Base-by-base conservation (phyloP, 768 basidiomycete genomes). In the Clitopilus passeckerianus region DNA sequence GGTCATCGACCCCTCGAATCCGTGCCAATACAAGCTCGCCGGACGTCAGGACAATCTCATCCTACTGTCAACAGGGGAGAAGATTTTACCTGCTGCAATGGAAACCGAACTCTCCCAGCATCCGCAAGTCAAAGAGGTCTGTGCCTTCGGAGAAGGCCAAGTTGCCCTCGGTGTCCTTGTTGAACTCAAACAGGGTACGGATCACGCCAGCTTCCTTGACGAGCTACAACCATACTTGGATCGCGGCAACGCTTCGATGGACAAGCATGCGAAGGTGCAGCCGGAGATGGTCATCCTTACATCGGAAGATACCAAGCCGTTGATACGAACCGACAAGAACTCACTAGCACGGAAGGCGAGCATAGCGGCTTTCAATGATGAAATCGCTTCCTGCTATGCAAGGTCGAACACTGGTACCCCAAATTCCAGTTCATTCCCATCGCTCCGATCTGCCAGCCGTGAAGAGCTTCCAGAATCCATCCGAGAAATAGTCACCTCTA, bases 1-100 rank as follows among this genome's bases (percentile, higher is more conserved):
- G 3, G 63, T 68, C 1, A 58, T 62, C 3, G 67, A 78, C 44
- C 76, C 78, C 0, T 35, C 53, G 1, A 65, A 71, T 53, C 59
- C 61, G 18, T 67, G 61, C 24, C 74, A 77, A 53, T 71, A 71
- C 63, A 67, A 63, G n/a, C 73, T 79, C 34, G 64, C 73, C 23
- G 76, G 75, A 2, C 72, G 77, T 16, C 69, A 71, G 2, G 77
- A 79, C 56, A 76, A 79, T 56, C 69, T 79, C 27, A 60, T 80
- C 12, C 75, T 80, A 35, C 71, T 80, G 12, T 71, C 73, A 6
- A 79, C 73, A 0, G 78, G 78, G 7, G 78, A 79, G 61, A 79
- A 79, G 63, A 67, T 78, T n/a, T 67, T 70, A 0, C 75, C 77
- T n/a, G 64, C 71, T 5, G 66, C 30, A 41, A 59, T 75, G 50